phyloP scores from a whole-genome alignment of 1,284 basidiomycete genomes.

The Inonotus obliquus region DNA sequence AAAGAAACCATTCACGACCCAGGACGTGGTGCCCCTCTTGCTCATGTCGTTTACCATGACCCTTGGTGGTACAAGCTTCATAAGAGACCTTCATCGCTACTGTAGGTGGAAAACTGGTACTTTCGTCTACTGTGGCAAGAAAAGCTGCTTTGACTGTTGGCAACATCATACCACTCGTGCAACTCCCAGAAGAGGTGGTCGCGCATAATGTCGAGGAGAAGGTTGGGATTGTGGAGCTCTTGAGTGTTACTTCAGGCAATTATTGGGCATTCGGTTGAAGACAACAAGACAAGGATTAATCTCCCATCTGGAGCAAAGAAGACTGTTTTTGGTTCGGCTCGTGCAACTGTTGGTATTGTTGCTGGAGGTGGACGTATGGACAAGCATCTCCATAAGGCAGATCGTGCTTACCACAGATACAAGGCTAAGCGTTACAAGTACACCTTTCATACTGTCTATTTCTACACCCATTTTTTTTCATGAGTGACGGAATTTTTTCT shows the following conservation, averaged over 20 bases:
- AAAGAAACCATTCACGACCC: slow-evolving; percentile 99
- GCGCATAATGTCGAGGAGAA: slow-evolving; percentile 99
- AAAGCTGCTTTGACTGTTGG: slow-evolving; percentile 93
- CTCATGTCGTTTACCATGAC: slow-evolving; percentile 98
- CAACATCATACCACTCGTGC: slow-evolving; percentile 92
- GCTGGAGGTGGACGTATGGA: slow-evolving; percentile 99
- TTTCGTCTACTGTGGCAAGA: slow-evolving; percentile 99
- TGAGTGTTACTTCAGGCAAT: slow-evolving; percentile 96
- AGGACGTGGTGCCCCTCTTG: slow-evolving; percentile 98
- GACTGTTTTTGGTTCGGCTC: too few species aligned
- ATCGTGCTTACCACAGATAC: too few species aligned
- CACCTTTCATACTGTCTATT: slow-evolving; percentile 27
- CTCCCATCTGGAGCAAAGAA: too few species aligned
- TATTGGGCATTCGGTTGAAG: too few species aligned
- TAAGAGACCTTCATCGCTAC: too few species aligned
- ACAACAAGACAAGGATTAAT: too few species aligned
- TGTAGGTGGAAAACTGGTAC: too few species aligned
- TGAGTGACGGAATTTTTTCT: too few species aligned
- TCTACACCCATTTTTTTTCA: slow-evolving; percentile 23
- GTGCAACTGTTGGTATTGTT: slow-evolving; percentile 96
- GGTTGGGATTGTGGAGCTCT: slow-evolving; percentile 93
- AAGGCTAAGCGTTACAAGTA: slow-evolving; percentile 88
- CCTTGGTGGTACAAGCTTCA: slow-evolving; percentile 99
- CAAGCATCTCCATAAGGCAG: slow-evolving; percentile 96
- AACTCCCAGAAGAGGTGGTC: slow-evolving; percentile 98